These are phyloP conservation scores for Aspergillus luchuensis DNA, from an alignment of 2,329 filamentous ascomycete species.

Conservation along the genomic window DNA sequence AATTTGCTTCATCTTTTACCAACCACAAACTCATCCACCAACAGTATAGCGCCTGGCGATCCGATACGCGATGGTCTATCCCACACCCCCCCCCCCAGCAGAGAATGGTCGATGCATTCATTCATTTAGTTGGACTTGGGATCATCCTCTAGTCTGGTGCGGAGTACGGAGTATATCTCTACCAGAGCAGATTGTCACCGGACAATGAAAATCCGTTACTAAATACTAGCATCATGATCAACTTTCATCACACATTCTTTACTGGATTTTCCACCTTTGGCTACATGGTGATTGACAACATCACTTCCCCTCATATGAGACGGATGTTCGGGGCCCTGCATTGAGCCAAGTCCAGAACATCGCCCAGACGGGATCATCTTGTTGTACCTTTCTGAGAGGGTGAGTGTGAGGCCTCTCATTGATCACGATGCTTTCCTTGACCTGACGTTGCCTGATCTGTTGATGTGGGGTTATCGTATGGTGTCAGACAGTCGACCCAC, in stretches of 20 bases:
- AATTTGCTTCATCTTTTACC: slow-evolving; percentile 7
- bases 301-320: background rate
- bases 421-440: background rate
- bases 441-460: slow-evolving; percentile 12
- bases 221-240: background rate
- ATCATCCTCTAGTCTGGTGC: background rate
- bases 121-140: background rate
- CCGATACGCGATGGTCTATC: background rate
- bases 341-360: slow-evolving; percentile 9
- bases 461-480: slow-evolving; percentile 12
- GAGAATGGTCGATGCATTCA: background rate
- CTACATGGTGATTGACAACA: background rate
- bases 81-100: background rate
- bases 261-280: background rate
- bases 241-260: background rate
- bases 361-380: background rate
- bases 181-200: slow-evolving; percentile 11
- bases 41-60: background rate
- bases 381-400: background rate
- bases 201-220: background rate
- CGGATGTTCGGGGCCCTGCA: background rate
- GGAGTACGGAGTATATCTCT: slow-evolving; percentile 13
- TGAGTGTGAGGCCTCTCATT: background rate
- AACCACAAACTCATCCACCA: background rate
- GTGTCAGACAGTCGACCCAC: background rate